A percentile compares a stretch with the other conserved stretches of the same genome.
These are phyloP conservation scores for Candida railenensis DNA, from an alignment of 805 yeast genomes.

Conservation along the genomic window DNA sequence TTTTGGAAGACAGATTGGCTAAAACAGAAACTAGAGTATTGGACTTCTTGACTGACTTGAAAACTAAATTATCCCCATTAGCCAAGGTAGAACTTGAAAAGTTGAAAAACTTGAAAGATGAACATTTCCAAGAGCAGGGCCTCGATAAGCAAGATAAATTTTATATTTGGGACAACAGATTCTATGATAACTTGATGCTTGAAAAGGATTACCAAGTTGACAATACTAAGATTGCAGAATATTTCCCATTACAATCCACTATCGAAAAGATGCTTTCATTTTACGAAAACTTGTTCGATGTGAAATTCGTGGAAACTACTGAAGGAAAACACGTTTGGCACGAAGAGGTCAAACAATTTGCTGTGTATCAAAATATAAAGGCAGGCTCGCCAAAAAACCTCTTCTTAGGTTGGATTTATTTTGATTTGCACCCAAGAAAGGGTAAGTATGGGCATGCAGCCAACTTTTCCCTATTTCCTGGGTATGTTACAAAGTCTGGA, in stretches of 20 bases:
- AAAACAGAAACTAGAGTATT: slow-evolving; percentile 60
- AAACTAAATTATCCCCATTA: slow-evolving; percentile 54
- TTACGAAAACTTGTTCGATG: slow-evolving; percentile 66
- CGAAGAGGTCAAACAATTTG: slow-evolving; percentile 69
- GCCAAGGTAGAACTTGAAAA: slow-evolving; percentile 54
- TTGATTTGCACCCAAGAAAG: slow-evolving; percentile 82
- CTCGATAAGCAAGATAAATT: slow-evolving; percentile 34
- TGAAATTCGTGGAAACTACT: slow-evolving; percentile 59
- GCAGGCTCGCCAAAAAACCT: slow-evolving; percentile 38
- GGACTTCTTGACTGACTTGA: slow-evolving; percentile 62
- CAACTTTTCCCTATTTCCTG: slow-evolving; percentile 65
- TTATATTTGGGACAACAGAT: slow-evolving; percentile 75
- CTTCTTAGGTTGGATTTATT: slow-evolving; percentile 76
- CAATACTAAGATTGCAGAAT: slow-evolving; percentile 68
- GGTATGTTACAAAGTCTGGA: slow-evolving; percentile 51
- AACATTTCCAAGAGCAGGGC: slow-evolving; percentile 48
- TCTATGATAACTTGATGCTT: slow-evolving; percentile 61
- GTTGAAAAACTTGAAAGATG: slow-evolving; percentile 51
- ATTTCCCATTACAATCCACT: slow-evolving; percentile 71
- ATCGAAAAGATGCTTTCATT: slow-evolving; percentile 67
- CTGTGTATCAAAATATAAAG: slow-evolving; percentile 63
- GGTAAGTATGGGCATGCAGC: slow-evolving; percentile 92
- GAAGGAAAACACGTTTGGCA: slow-evolving; percentile 62
- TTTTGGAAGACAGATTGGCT: slow-evolving; percentile 80
- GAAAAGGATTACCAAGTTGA: slow-evolving; percentile 73